Conservation (phyloP, 768 basidiomycete genomes). For the Trametes elegans region DNA sequence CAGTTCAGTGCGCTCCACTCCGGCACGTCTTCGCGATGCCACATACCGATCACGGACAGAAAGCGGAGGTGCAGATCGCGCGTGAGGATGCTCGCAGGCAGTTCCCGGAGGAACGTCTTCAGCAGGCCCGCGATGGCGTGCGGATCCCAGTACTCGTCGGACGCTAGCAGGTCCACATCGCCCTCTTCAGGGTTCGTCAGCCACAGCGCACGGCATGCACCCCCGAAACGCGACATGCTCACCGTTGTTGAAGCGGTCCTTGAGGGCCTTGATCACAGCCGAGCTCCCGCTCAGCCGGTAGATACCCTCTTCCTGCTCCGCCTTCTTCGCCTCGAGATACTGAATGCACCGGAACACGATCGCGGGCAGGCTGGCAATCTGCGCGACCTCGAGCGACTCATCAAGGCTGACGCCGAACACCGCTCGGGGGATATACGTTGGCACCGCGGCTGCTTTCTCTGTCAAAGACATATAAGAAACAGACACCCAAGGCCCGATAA, state of each 20-base stretch:
- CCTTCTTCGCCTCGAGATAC: conserved; percentile 91
- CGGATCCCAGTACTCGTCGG: conserved; percentile 95
- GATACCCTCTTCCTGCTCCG: conserved; percentile 96
- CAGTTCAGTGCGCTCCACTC: conserved; percentile 5
- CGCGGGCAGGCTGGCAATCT: conserved; percentile 89
- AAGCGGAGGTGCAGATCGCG: conserved; percentile 89
- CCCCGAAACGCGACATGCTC: conserved; percentile 26
- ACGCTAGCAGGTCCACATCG: conserved; percentile 86
- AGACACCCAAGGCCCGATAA: not conserved
- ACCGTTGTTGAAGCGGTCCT: conserved; percentile 92
- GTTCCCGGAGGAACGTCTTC: conserved; percentile 89
- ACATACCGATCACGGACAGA: conserved; percentile 88
- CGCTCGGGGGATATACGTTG: conserved; percentile 52
- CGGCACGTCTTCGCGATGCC: conserved; percentile 1
- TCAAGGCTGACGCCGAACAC: conserved; percentile 89
- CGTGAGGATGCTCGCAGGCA: conserved; percentile 91
- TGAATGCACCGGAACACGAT: conserved; percentile 95
- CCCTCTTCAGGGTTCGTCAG: conserved; percentile 59
- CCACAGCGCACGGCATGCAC: not conserved
- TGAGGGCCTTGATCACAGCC: conserved; percentile 90
- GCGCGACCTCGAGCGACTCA: conserved; percentile 84
- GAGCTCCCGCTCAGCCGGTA: conserved; percentile 95
- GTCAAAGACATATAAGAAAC: not conserved
- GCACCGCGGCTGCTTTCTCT: conserved; percentile 35
- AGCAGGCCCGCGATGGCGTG: conserved; percentile 95